phyloP scores from a whole-genome alignment of 2,329 filamentous ascomycete species.

The Colletotrichum filicis region DNA sequence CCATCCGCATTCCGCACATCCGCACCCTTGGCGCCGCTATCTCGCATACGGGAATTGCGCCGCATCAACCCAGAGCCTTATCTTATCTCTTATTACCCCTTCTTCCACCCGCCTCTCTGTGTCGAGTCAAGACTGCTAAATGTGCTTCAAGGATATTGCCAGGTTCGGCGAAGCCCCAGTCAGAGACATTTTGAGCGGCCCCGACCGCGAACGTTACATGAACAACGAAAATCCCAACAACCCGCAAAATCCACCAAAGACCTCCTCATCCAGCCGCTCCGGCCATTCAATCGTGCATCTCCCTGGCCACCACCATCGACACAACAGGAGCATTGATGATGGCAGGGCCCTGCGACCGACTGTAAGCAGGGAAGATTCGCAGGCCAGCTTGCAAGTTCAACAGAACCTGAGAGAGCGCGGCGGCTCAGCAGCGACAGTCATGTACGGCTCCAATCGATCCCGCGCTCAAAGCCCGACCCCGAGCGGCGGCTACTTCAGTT shows the following conservation, averaged over 20 bases:
- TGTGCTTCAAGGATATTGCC: conserved; percentile 70
- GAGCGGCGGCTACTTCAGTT: conserved; percentile 68
- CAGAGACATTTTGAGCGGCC: conserved; percentile 74
- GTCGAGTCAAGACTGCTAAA: conserved; percentile 35
- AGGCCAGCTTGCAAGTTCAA: conserved; percentile 53
- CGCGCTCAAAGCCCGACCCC: conserved; percentile 86
- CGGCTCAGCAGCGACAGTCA: conserved; percentile 50
- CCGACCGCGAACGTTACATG: conserved; percentile 75
- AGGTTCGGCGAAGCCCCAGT: conserved; percentile 83
- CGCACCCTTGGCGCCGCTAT: conserved; percentile 31
- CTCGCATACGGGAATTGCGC: conserved; percentile 31
- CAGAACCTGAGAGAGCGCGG: conserved; percentile 63
- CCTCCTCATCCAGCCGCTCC: conserved; percentile 71
- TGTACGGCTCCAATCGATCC: conserved; percentile 58
- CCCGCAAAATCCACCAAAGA: conserved; percentile 65
- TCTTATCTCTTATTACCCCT: conserved; percentile 33
- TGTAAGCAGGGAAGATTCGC: conserved; percentile 80
- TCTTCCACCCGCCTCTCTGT: conserved; percentile 6
- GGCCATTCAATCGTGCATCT: conserved; percentile 72
- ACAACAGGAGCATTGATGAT: conserved; percentile 78
- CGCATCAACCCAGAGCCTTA: conserved; percentile 27
- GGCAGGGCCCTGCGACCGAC: conserved; percentile 75
- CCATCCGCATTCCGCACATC: conserved; percentile 27
- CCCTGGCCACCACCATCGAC: conserved; percentile 71
- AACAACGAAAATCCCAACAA: conserved; percentile 53